A percentile compares a stretch with the other conserved stretches of the same genome.
These are phyloP conservation scores for Inga oerstediana DNA, from an alignment of 306 rosid species.

Conservation along the genomic window DNA sequence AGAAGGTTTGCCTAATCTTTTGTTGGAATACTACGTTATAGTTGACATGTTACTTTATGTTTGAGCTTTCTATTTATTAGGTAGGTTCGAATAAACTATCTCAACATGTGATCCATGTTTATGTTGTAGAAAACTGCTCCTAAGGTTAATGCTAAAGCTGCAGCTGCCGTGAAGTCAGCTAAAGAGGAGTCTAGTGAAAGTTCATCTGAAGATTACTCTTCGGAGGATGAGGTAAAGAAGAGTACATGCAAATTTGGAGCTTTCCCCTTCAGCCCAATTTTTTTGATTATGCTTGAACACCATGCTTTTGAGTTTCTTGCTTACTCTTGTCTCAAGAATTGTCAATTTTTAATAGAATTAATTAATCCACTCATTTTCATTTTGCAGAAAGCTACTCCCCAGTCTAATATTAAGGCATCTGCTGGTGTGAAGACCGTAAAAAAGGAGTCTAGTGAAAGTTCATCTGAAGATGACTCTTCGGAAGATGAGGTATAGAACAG, in stretches of 20 bases:
- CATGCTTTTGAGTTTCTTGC: background rate
- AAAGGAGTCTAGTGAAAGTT: constrained; percentile 37
- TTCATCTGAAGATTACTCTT: constrained; percentile 47
- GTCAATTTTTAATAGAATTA: background rate
- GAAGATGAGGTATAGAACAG: constrained; percentile 39
- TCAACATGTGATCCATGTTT: background rate
- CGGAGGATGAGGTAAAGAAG: constrained; percentile 42
- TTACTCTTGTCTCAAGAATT: background rate
- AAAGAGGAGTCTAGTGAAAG: constrained; percentile 39
- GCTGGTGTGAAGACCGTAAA: constrained; percentile 30
- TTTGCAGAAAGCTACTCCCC: constrained; percentile 34
- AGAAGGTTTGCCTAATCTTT: constrained; percentile 1
- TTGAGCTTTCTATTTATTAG: background rate
- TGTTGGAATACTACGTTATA: background rate
- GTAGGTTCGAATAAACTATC: background rate
- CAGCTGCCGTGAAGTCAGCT: constrained; percentile 28
- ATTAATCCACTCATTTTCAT: background rate
- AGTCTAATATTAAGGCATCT: constrained; percentile 30
- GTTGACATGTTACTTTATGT: background rate
- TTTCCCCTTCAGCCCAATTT: background rate
- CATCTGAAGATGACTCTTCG: constrained; percentile 46
- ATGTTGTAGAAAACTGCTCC: constrained; percentile 30
- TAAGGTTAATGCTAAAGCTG: constrained; percentile 33
- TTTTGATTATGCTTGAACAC: background rate
- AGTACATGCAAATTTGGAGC: background rate